Base-by-base conservation (phyloP, 495 filamentous ascomycete genomes). In the Cercophora sp. region DNA sequence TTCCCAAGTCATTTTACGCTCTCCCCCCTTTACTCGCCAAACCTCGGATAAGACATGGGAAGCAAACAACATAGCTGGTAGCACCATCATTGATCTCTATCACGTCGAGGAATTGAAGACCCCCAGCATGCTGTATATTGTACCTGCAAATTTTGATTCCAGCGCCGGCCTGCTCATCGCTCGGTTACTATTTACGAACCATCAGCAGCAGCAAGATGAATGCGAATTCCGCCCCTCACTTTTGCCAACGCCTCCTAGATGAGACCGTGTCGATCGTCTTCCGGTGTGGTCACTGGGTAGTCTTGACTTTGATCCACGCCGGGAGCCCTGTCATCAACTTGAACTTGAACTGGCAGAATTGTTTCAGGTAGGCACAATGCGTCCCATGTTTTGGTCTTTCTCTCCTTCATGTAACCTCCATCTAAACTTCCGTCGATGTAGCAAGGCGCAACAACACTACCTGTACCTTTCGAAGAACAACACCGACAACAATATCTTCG, bases 1-100 rank as follows among this genome's bases (percentile, higher is more conserved):
- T 37, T 37, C n/a, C n/a, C 4, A 13, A 37, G 13, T 37, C 34
- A 4, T 37, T 37, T 37, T 4, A 37, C 34, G 13, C 34, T 16
- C 34, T 37, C 34, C 34, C 34, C 34, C 34, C 34, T 37, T 37
- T 37, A 37, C 34, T n/a, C 34, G 34, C 34, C 13, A 37, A n/a
- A 37, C 4, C 4, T 37, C 34, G 11, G 34, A n/a, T 37, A n/a
- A 37, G 34, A 37, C 34, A 37, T 5, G 34, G 34, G 34, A 37
- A 37, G 34, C 34, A 37, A 37, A 37, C 4, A 37, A n/a, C 34
- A 16, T 5, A 37, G 5, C 34, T 11, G 13, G 34, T 16, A 5
- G 34, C 29, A 32, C 29, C 29, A n/a, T 37, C 19, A 37, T 37
- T 37, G 13, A 37, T 32, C 29, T 32, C 34, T 16, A n/a, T 5